Percentiles rank a stretch among this genome's conserved stretches.
These are phyloP conservation scores for Aspergillus ellipticus DNA, from an alignment of 495 filamentous ascomycete species.

Conservation along the genomic window DNA sequence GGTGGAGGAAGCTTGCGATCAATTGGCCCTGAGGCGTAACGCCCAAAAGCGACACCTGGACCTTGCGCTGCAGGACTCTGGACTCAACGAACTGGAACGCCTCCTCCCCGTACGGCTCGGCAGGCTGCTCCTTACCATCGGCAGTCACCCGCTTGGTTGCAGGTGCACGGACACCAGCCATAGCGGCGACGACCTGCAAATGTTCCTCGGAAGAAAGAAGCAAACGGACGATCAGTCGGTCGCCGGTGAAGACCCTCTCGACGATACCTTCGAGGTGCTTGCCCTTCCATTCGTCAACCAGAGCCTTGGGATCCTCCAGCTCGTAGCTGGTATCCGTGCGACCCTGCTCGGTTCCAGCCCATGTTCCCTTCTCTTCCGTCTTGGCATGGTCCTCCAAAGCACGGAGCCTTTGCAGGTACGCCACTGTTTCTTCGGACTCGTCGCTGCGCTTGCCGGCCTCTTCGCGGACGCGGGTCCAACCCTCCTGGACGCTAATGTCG, in stretches of 20 bases:
- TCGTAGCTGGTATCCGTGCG: slow-evolving; percentile 76
- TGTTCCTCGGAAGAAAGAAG: slow-evolving; percentile 73
- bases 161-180: slow-evolving; percentile 86
- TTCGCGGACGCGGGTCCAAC: slow-evolving; percentile 87
- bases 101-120: slow-evolving; percentile 83
- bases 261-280: slow-evolving; percentile 73
- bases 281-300: slow-evolving; percentile 74
- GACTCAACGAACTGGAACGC: slow-evolving; percentile 81
- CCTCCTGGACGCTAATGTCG: slow-evolving; percentile 75
- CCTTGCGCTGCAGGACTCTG: slow-evolving; percentile 78
- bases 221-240: slow-evolving; percentile 82
- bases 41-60: slow-evolving; percentile 76
- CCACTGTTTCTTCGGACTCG: slow-evolving; percentile 67
- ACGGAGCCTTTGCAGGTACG: slow-evolving; percentile 70
- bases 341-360: slow-evolving; percentile 54
- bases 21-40: slow-evolving; percentile 83
- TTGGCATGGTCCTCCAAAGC: slow-evolving; percentile 77
- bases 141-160: slow-evolving; percentile 75
- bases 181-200: slow-evolving; percentile 75
- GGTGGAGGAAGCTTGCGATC: slow-evolving; percentile 76
- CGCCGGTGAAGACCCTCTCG: slow-evolving; percentile 86
- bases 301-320: slow-evolving; percentile 62
- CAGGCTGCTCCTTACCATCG: slow-evolving; percentile 74
- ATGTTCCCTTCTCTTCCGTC: slow-evolving; percentile 72
- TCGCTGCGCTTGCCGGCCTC: slow-evolving; percentile 83